Evolutionary conservation across 306 rosid species (phyloP), one percentile per base, ranked within the genome.

Genomic region (Carpinus viminea): DNA sequence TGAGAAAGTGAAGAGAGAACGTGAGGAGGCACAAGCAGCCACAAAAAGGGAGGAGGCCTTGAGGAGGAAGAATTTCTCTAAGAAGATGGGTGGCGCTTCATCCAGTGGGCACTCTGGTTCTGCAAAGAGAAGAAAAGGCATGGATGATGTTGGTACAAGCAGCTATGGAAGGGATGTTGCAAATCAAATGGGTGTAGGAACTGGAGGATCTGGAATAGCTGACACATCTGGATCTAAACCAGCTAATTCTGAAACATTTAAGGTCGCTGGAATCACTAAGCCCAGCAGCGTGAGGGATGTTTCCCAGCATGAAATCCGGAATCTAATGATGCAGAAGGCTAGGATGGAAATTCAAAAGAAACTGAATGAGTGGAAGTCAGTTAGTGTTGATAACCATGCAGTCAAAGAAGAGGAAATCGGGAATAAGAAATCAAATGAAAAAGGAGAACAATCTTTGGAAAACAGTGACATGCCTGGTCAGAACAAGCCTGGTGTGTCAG

Each of bases 11-110:
- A 95, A 86, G 85, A 91, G 96, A 83, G 94, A 90, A 50, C 98
- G 99, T 0, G 98, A 88, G 88, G 96, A 87, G 70, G 93, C 97
- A 53, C 97, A 93, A 80, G 97, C 92, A n/a, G 93, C 96, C 72
- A 73, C 70, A 48, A 91, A 86, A 82, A 86, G 82, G 78, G 89
- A 85, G 75, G 89, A 90, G 21, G 88, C 84, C 38, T 74, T 84
- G 71, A 82, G 76, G 68, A 93, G 81, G 86, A 95, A 91, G 90
- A 83, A 87, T 61, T 78, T 20, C 75, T 87, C 95, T 52, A 94
- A 77, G 83, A 92, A 83, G 77, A 74, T 46, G 11, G 55, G 73
- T 71, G 83, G 81, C 75, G 55, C 79, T 73, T 80, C 87, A 12
- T 81, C 83, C 56, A 24, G 75, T 20, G 85, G 92, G 62, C 68